Conservation (phyloP, 345 rosid genomes). For the Linum trigynum region DNA sequence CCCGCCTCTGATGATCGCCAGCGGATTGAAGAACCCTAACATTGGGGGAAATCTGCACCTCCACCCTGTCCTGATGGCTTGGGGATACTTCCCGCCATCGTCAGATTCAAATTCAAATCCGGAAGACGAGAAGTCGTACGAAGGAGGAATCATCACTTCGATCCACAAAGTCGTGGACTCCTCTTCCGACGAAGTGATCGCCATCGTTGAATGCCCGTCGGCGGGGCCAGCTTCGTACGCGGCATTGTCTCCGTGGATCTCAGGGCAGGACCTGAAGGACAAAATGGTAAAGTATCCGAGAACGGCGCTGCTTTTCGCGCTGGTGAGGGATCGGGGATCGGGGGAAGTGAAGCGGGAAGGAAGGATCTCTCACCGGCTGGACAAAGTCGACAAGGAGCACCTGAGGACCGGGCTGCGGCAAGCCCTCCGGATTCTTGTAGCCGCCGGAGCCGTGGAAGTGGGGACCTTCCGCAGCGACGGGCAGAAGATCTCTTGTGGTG, state of each 20-base stretch:
- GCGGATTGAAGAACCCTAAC: conserved; percentile 46
- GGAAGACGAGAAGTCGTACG: conserved; percentile 28
- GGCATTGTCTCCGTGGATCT: conserved; percentile 39
- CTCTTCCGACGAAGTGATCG: conserved; percentile 24
- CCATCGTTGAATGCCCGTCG: conserved; percentile 50
- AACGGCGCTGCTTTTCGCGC: conserved; percentile 40
- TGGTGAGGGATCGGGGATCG: conserved; percentile 41
- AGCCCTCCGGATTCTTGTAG: conserved; percentile 41
- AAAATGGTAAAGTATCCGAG: conserved; percentile 45
- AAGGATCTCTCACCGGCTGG: conserved; percentile 23
- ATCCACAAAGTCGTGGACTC: conserved; percentile 31
- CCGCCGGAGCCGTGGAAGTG: conserved; percentile 63
- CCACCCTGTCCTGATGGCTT: conserved; percentile 49
- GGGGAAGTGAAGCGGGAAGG: conserved; percentile 42
- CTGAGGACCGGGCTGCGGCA: conserved; percentile 38
- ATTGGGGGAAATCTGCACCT: conserved; percentile 57
- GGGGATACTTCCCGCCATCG: conserved; percentile 62
- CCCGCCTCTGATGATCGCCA: conserved; percentile 52
- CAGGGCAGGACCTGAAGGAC: conserved; percentile 39
- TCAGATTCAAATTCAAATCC: conserved; percentile 10
- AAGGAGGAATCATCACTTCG: conserved; percentile 63
- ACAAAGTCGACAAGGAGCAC: conserved; percentile 33
- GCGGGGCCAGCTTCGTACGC: conserved; percentile 39
- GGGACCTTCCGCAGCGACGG: conserved; percentile 57
- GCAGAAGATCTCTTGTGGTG: conserved; percentile 37